A percentile compares a stretch with the other conserved stretches of the same genome.
These are phyloP conservation scores for Ascochyta koolunga DNA, from an alignment of 2,329 filamentous ascomycete genomes.

Conservation along the genomic window DNA sequence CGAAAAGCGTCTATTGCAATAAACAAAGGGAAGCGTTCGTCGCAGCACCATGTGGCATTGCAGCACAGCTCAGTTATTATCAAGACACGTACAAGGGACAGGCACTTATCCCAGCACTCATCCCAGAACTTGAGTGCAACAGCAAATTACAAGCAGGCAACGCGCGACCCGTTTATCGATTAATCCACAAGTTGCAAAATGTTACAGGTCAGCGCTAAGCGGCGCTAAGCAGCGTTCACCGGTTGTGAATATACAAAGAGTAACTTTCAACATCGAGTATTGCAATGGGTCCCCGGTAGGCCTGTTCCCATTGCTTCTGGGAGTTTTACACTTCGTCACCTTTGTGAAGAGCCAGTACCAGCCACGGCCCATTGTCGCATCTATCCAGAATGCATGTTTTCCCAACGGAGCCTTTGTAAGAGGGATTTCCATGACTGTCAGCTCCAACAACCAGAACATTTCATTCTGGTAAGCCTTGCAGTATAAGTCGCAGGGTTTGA, in stretches of 20 bases:
- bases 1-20: background rate
- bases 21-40: background rate
- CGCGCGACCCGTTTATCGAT: background rate
- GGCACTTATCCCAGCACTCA: background rate
- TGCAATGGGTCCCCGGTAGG: background rate
- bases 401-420: slow-evolving; percentile 16
- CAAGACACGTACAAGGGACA: background rate
- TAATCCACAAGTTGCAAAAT: background rate
- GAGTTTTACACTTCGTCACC: background rate
- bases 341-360: slow-evolving; percentile 12
- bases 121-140: background rate
- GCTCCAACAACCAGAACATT: slow-evolving; percentile 23
- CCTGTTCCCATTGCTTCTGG: slow-evolving; percentile 1
- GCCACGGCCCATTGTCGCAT: slow-evolving; percentile 15
- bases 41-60: slow-evolving; percentile 15
- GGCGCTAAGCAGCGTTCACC: slow-evolving; percentile 10
- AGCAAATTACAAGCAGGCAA: background rate
- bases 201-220: slow-evolving; percentile 9
- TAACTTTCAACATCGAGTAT: background rate
- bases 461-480: slow-evolving; percentile 21
- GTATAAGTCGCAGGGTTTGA: background rate
- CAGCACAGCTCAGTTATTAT: slow-evolving; percentile 13
- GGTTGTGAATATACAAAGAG: too few species aligned
- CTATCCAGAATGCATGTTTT: slow-evolving; percentile 20
- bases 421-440: slow-evolving; percentile 20